phyloP scores from a whole-genome alignment of 1,139 yeast species.

The Hanseniaspora sp. region DNA sequence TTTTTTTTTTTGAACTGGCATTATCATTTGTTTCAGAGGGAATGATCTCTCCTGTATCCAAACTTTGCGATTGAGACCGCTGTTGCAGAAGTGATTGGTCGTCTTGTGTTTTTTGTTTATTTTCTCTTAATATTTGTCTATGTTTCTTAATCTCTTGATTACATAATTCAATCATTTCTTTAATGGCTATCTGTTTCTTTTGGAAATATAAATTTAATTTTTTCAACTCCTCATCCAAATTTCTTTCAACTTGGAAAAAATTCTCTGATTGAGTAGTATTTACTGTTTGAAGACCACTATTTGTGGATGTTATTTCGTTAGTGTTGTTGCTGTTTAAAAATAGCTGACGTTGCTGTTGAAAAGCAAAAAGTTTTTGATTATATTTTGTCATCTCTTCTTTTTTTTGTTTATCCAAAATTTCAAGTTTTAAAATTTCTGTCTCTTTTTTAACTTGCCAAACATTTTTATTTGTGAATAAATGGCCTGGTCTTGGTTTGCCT shows the following conservation, averaged over 20 bases:
- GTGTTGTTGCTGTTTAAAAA: neutral
- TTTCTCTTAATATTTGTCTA: neutral
- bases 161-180: conserved; percentile 1
- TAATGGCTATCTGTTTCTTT: neutral
- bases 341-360: conserved; percentile 8
- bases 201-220: neutral
- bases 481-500: conserved; percentile 12
- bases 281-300: neutral
- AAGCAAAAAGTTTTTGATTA: conserved; percentile 3
- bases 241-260: conserved; percentile 4
- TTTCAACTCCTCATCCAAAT: conserved; percentile 3
- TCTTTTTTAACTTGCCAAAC: conserved; percentile 12
- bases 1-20: neutral
- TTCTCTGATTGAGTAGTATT: neutral
- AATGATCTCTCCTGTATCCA: neutral
- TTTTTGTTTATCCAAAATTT: conserved; percentile 2
- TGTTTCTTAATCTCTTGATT: conserved; percentile 1
- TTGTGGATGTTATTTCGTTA: conserved; percentile 1
- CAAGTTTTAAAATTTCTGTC: conserved; percentile 7
- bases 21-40: neutral
- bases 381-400: conserved; percentile 7
- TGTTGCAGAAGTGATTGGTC: neutral
- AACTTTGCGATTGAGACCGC: neutral
- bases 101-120: neutral
- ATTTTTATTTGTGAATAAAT: conserved; percentile 3